Conservation (phyloP, 2,329 filamentous ascomycete genomes). For the Cercospora sp. region DNA sequence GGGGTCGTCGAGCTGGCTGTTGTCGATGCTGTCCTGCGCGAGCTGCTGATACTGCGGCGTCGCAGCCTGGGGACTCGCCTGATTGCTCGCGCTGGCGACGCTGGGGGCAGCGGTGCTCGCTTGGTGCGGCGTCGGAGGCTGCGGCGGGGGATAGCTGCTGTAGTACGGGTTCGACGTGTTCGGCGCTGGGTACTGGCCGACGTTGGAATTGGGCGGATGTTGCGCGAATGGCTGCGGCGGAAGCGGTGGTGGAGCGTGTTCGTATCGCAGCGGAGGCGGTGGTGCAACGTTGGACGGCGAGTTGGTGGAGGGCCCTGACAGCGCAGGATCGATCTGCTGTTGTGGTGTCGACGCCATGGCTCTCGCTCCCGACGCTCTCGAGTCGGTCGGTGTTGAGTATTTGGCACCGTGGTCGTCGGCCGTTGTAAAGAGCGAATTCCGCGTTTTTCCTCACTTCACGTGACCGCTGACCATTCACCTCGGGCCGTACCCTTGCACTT, state of each 20-base stretch:
- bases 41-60: conserved; percentile 9
- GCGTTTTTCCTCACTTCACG: neutral
- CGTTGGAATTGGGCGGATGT: conserved; percentile 6
- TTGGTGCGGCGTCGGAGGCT: conserved; percentile 22
- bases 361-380: neutral
- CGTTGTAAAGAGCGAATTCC: neutral
- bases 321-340: conserved; percentile 1
- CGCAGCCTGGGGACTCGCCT: conserved; percentile 27
- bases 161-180: conserved; percentile 31
- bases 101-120: conserved; percentile 21
- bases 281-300: conserved; percentile 2
- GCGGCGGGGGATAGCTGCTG: conserved; percentile 25
- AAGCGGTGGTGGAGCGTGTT: neutral
- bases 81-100: conserved; percentile 29
- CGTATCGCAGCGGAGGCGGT: neutral
- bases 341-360: conserved; percentile 1
- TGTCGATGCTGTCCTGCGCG: conserved; percentile 22
- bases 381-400: conserved; percentile 6
- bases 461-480: neutral
- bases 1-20: conserved; percentile 18
- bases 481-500: neutral
- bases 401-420: conserved; percentile 4
- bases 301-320: neutral
- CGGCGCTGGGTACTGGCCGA: conserved; percentile 13
- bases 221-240: conserved; percentile 3